Evolutionary conservation across 257 asterid genomes (phyloP).

Genomic region (Paulownia fortunei): DNA sequence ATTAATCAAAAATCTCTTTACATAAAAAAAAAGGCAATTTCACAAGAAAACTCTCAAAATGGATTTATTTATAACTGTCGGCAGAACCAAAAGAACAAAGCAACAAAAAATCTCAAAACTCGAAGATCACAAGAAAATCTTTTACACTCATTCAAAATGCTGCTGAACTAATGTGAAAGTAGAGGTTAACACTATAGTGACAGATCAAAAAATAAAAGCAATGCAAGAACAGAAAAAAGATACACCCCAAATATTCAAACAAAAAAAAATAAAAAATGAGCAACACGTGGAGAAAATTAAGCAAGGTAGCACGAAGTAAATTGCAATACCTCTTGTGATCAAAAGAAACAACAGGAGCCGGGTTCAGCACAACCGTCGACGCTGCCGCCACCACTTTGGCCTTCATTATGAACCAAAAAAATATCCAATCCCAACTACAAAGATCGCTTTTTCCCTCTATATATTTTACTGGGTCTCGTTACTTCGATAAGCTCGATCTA

Average conservation of each 20-base stretch:
- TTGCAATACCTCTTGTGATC: constrained; percentile 77
- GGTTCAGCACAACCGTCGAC: constrained; percentile 53
- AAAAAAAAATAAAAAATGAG: not conserved
- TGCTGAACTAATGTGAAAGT: constrained; percentile 21
- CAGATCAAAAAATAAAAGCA: constrained; percentile 20
- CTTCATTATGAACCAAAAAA: constrained; percentile 57
- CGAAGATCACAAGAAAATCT: not conserved
- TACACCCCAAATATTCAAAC: not conserved
- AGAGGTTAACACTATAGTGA: not conserved
- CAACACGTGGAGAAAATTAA: constrained; percentile 4
- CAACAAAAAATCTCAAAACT: constrained; percentile 14
- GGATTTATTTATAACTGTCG: constrained; percentile 24
- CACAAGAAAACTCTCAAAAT: constrained; percentile 18
- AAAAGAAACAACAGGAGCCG: constrained; percentile 56
- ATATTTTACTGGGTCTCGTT: constrained; percentile 7
- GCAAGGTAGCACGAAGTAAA: constrained; percentile 24
- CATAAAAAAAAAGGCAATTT: not conserved
- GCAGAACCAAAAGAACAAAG: constrained; percentile 18
- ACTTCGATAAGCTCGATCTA: constrained; percentile 27
- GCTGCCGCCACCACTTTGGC: constrained; percentile 50
- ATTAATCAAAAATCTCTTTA: not conserved
- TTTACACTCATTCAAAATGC: constrained; percentile 22
- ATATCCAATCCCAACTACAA: constrained; percentile 23
- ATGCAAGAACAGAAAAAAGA: constrained; percentile 13
- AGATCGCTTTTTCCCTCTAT: constrained; percentile 20